phyloP scores from a whole-genome alignment of 2,329 filamentous ascomycete species.

The Dryadomyces quercus-mongolicae region DNA sequence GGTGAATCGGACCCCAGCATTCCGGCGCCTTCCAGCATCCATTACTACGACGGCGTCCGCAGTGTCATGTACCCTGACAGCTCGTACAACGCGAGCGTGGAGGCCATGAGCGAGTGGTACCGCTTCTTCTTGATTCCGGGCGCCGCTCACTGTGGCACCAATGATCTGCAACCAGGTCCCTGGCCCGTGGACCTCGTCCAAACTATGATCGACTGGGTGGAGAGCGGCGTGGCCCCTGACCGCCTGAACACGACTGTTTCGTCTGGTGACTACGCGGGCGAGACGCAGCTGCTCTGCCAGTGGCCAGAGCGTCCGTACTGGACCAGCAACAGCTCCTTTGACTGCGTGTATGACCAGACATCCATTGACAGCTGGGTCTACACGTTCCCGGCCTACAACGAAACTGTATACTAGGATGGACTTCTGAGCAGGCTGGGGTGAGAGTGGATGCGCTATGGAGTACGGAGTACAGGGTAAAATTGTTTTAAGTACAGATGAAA shows the following conservation, averaged over 20 bases:
- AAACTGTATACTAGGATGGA: too few species aligned
- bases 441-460: too few species aligned
- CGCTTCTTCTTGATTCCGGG: slow-evolving; percentile 30
- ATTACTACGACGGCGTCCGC: slow-evolving; percentile 30
- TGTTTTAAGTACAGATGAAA: too few species aligned
- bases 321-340: slow-evolving; percentile 7
- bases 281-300: slow-evolving; percentile 25
- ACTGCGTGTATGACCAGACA: not conserved
- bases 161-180: slow-evolving; percentile 29
- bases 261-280: slow-evolving; percentile 14
- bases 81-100: slow-evolving; percentile 14
- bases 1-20: slow-evolving; percentile 37
- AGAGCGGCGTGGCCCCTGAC: slow-evolving; percentile 31
- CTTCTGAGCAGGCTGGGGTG: too few species aligned
- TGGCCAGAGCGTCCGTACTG: slow-evolving; percentile 32
- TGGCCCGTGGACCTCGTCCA: slow-evolving; percentile 17
- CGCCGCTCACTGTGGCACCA: slow-evolving; percentile 35
- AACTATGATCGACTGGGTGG: slow-evolving; percentile 32
- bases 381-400: not conserved
- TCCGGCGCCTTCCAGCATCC: slow-evolving; percentile 33
- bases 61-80: slow-evolving; percentile 24
- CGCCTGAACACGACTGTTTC: slow-evolving; percentile 22
- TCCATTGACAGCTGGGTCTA: slow-evolving; percentile 1
- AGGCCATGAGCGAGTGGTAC: slow-evolving; percentile 26
- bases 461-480: too few species aligned